These are phyloP conservation scores for Ampelomyces quisqualis DNA, from an alignment of 2,329 filamentous ascomycete species.

Conservation along the genomic window DNA sequence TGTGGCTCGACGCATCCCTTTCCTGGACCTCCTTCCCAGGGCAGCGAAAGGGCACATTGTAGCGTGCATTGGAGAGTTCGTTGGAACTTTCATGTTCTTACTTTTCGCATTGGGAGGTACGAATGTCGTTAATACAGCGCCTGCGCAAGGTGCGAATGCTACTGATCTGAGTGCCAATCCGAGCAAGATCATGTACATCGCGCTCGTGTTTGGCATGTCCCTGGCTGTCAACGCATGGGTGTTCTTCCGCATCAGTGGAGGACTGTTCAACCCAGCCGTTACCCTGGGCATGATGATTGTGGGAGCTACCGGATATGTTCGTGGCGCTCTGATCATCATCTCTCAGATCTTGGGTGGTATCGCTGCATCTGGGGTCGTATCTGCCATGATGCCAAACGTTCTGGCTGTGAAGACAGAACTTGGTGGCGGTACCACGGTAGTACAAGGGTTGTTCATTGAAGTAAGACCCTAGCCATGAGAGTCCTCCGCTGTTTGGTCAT, in stretches of 20 bases:
- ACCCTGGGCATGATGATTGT: constrained; percentile 26
- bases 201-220: constrained; percentile 34
- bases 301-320: constrained; percentile 47
- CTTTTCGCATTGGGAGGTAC: constrained; percentile 27
- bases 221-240: constrained; percentile 6
- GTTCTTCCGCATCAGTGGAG: constrained; percentile 6
- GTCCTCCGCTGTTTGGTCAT: background rate
- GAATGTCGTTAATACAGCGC: constrained; percentile 34
- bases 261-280: constrained; percentile 5
- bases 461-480: background rate
- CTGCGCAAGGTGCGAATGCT: constrained; percentile 8
- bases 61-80: constrained; percentile 43
- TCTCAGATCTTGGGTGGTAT: constrained; percentile 49
- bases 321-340: constrained; percentile 46
- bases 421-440: constrained; percentile 43
- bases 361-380: constrained; percentile 47
- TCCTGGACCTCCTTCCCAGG: constrained; percentile 9
- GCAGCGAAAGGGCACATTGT: constrained; percentile 9
- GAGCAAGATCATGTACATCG: constrained; percentile 31
- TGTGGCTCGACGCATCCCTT: constrained; percentile 4
- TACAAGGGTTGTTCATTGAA: constrained; percentile 23
- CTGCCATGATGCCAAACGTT: constrained; percentile 46
- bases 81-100: constrained; percentile 49
- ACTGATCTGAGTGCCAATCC: constrained; percentile 18
- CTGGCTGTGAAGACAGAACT: constrained; percentile 49